Evolutionary conservation across 108 stramenopile species (phyloP).

Genomic region (Craspedostauros australis): DNA sequence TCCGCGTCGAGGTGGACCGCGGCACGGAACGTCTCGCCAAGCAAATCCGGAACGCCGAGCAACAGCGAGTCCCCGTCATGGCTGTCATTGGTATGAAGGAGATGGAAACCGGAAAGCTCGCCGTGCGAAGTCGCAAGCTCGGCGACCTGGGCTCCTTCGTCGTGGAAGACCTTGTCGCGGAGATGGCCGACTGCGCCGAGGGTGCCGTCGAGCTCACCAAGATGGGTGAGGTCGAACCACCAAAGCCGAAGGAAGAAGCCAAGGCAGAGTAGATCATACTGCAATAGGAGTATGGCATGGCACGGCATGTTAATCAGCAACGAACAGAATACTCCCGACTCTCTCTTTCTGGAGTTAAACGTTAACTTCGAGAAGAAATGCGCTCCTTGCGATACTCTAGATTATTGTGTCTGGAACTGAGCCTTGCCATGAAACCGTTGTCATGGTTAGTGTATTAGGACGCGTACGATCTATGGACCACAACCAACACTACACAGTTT

Average conservation of each 20-base stretch:
- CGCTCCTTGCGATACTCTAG: no score
- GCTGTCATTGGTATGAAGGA: slow-evolving; percentile 92
- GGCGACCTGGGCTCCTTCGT: slow-evolving; percentile 86
- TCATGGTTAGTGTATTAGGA: no score
- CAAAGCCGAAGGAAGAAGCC: no score
- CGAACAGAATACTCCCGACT: no score
- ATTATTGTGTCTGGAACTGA: no score
- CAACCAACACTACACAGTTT: no score
- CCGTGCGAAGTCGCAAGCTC: slow-evolving; percentile 75
- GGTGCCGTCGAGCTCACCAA: slow-evolving; percentile 68
- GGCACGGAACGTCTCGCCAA: slow-evolving; percentile 90
- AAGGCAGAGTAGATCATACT: slow-evolving; percentile 9
- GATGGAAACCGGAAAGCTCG: slow-evolving; percentile 75
- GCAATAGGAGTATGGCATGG: background rate
- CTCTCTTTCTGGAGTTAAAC: no score
- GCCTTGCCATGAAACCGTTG: no score
- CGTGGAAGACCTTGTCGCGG: slow-evolving; percentile 66
- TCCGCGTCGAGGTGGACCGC: slow-evolving; percentile 89
- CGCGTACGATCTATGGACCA: no score
- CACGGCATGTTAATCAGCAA: no score
- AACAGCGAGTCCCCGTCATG: slow-evolving; percentile 89
- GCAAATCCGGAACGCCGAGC: slow-evolving; percentile 95
- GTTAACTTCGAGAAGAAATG: no score
- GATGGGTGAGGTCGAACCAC: slow-evolving; percentile 52
- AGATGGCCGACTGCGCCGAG: slow-evolving; percentile 52